phyloP scores from a whole-genome alignment of 352 stramenopile genomes.

The Phytopythium chamaehyphon region DNA sequence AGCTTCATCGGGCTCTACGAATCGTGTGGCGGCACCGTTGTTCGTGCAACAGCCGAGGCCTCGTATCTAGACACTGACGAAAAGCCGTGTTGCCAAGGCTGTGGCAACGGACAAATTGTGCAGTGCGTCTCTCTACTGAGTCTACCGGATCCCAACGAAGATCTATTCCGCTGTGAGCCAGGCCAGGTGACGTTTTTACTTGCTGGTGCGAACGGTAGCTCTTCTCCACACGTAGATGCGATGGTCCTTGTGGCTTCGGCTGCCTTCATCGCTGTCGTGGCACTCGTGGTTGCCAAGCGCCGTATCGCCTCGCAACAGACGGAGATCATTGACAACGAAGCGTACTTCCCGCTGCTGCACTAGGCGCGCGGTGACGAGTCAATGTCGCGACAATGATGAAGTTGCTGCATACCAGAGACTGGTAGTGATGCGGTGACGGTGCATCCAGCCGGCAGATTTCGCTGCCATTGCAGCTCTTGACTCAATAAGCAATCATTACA shows the following conservation, averaged over 20 bases:
- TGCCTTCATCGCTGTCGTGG: constrained; percentile 41
- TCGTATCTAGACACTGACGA: constrained; percentile 25
- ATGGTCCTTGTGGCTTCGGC: constrained; percentile 30
- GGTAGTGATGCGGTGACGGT: too few species aligned
- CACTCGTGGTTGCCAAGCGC: constrained; percentile 48
- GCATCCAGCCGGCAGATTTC: too few species aligned
- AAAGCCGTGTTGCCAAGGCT: constrained; percentile 43
- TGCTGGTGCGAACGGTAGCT: constrained; percentile 12
- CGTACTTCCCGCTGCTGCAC: constrained; percentile 59
- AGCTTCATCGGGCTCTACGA: constrained; percentile 20
- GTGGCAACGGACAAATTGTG: constrained; percentile 14
- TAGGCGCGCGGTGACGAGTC: constrained; percentile 10
- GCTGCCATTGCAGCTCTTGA: too few species aligned
- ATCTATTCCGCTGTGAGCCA: constrained; percentile 60
- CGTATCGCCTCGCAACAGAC: constrained; percentile 10
- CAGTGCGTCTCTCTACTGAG: constrained; percentile 39
- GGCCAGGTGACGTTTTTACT: neutral
- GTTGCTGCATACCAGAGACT: too few species aligned
- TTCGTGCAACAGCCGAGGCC: constrained; percentile 14
- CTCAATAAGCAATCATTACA: too few species aligned
- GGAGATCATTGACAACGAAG: constrained; percentile 26
- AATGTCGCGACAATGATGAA: too few species aligned
- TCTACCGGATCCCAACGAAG: constrained; percentile 24
- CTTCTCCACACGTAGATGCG: constrained; percentile 9
- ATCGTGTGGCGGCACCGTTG: constrained; percentile 24